phyloP scores from a whole-genome alignment of 176 grass and related monocot species.

The Oryza punctata region DNA sequence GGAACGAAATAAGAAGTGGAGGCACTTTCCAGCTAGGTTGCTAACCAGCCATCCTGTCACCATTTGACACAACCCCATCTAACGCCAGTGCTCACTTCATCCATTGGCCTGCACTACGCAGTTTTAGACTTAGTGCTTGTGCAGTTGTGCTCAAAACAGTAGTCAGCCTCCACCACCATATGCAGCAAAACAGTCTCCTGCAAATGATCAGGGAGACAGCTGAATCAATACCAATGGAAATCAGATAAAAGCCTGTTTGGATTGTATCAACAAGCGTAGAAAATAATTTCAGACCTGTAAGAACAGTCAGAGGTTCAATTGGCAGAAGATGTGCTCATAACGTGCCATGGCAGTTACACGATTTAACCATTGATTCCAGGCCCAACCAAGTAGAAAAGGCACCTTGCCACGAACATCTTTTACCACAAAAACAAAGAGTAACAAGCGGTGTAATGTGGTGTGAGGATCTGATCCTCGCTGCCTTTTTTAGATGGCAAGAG shows the following conservation, averaged over 20 bases:
- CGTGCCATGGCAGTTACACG: background rate
- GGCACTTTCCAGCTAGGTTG: background rate
- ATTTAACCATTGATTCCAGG: background rate
- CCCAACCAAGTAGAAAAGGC: background rate
- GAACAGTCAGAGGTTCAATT: background rate
- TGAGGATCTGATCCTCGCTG: constrained; percentile 2
- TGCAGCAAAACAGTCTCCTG: background rate
- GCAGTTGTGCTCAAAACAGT: background rate
- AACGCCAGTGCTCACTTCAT: background rate
- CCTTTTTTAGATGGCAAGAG: background rate
- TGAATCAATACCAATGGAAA: background rate
- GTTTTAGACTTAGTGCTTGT: too few species aligned
- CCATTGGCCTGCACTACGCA: background rate
- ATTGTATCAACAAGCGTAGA: background rate
- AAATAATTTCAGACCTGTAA: background rate
- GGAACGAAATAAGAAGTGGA: background rate
- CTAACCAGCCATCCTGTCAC: background rate
- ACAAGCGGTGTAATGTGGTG: background rate
- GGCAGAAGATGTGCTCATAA: background rate
- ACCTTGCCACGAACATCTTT: background rate
- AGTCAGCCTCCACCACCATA: background rate
- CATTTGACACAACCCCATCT: background rate
- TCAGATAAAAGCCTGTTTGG: background rate
- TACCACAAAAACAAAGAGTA: background rate
- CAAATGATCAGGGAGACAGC: background rate